Base-by-base conservation (phyloP, 2,329 filamentous ascomycete species). In the Talaromyces sp. region DNA sequence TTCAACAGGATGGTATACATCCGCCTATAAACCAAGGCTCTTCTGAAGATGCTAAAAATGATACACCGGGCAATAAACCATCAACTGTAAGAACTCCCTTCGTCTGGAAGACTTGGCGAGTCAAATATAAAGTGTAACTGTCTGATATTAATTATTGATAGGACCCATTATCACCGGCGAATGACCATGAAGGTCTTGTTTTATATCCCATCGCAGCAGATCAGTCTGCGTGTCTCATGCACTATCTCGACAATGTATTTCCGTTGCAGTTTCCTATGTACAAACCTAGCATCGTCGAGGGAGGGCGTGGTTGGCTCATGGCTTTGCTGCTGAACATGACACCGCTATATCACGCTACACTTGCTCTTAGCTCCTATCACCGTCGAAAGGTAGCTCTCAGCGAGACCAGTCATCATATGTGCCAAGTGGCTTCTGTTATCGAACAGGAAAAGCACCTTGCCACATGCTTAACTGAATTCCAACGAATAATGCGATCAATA, bases 221-320 rank as follows among this genome's bases (percentile, higher is more conserved):
- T 8, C 44, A 58, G 44, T 58, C 56, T 27, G 28, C 22, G 17
- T 58, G 39, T 27, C 47, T 58, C 17, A 58, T 58, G 56, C 56
- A 58, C 19, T 60, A 60, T 42, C 58, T 60, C 15, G 58, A 60
- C 52, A 60, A 55, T 30, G 58, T 60, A 17, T 60, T 60, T 54
- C 58, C 52, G 17, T 33, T 55, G 4, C 58, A 56, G 19, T 60
- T 49, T 52, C 58, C 58, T 28, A 56, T 55, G 36, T 60, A 60
- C 53, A 55, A 42, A 17, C 28, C 58, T 8, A n/a, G 22, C 39
- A 47, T 33, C 22, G 36, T 51, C 19, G 42, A 39, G 22, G 58
- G 58, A n/a, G 58, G 58, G 6, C 58, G 58, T 27, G 53, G 58
- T 17, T 60, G 53, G 58, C 51, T 60, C 17, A n/a, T 60, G 22